A percentile compares a stretch with the other conserved stretches of the same genome.
phyloP scores from a whole-genome alignment of 1,284 basidiomycete species.

The Sporisorium iseilematis-ciliati region DNA sequence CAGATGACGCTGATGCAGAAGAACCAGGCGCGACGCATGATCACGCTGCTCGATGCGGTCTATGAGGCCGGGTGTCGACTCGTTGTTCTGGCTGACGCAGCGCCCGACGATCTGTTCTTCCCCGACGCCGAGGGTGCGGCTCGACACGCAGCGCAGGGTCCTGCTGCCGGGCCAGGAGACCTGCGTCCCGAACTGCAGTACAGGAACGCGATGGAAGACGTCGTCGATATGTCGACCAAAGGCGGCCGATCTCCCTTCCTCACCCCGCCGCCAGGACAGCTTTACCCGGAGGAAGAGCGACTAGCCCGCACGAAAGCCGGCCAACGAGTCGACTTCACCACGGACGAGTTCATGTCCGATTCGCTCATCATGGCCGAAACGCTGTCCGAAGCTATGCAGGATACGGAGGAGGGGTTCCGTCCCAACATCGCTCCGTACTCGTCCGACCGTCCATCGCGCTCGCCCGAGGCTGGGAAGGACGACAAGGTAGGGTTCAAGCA shows the following conservation, averaged over 20 bases:
- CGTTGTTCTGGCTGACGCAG: constrained; percentile 72
- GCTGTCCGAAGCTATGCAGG: constrained; percentile 73
- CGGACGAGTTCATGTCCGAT: constrained; percentile 60
- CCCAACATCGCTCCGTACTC: constrained; percentile 77
- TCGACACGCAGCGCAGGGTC: constrained; percentile 40
- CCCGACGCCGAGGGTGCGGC: constrained; percentile 70
- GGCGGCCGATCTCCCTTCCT: constrained; percentile 41
- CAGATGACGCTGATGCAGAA: constrained; percentile 75
- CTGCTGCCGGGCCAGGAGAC: constrained; percentile 38
- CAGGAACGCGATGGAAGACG: constrained; percentile 30
- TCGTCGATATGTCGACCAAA: constrained; percentile 54
- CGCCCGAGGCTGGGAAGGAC: constrained; percentile 24
- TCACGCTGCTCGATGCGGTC: constrained; percentile 79
- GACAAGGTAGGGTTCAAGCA: constrained; percentile 71
- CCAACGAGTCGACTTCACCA: constrained; percentile 24
- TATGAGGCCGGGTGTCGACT: constrained; percentile 71
- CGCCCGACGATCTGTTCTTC: constrained; percentile 76
- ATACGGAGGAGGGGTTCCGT: constrained; percentile 74
- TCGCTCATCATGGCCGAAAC: constrained; percentile 77
- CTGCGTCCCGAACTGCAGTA: constrained; percentile 33
- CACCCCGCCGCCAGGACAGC: constrained; percentile 33
- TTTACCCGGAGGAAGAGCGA: constrained; percentile 43
- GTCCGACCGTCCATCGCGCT: constrained; percentile 21
- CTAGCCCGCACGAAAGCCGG: constrained; percentile 16
- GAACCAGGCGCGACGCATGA: constrained; percentile 79